phyloP scores from a whole-genome alignment of 345 rosid species.

The Draba incana region DNA sequence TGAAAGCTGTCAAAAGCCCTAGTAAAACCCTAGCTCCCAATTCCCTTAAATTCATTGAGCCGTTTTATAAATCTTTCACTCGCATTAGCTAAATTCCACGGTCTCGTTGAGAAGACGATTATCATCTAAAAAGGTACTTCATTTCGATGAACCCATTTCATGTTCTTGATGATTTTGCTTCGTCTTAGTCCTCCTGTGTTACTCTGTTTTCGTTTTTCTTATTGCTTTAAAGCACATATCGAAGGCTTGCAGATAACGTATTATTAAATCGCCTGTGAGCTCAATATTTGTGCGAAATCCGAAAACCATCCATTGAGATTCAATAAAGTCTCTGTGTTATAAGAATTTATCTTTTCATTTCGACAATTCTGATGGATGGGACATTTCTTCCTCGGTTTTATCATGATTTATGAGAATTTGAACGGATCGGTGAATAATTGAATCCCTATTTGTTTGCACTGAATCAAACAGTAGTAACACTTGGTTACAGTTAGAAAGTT shows the following conservation, averaged over 20 bases:
- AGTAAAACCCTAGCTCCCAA: constrained; percentile 33
- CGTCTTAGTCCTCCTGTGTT: background rate
- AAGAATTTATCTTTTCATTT: constrained; percentile 29
- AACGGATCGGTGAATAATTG: background rate
- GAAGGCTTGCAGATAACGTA: constrained; percentile 73
- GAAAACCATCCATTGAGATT: constrained; percentile 32
- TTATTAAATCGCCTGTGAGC: constrained; percentile 52
- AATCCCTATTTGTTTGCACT: background rate
- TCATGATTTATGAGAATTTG: background rate
- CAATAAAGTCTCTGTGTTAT: constrained; percentile 41
- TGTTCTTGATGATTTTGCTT: background rate
- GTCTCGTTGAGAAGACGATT: background rate
- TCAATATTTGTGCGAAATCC: constrained; percentile 83
- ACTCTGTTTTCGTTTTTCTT: background rate
- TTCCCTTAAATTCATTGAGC: background rate
- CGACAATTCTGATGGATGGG: constrained; percentile 33
- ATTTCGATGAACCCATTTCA: background rate
- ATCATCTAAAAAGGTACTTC: constrained; percentile 21
- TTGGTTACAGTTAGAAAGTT: background rate
- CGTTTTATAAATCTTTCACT: constrained; percentile 21
- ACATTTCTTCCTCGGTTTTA: constrained; percentile 15
- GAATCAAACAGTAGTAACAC: background rate
- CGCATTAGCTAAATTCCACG: background rate
- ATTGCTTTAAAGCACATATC: constrained; percentile 59
- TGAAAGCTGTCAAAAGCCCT: constrained; percentile 4